Conservation (phyloP, 2,329 filamentous ascomycete species). For the Didymella keratinophila region DNA sequence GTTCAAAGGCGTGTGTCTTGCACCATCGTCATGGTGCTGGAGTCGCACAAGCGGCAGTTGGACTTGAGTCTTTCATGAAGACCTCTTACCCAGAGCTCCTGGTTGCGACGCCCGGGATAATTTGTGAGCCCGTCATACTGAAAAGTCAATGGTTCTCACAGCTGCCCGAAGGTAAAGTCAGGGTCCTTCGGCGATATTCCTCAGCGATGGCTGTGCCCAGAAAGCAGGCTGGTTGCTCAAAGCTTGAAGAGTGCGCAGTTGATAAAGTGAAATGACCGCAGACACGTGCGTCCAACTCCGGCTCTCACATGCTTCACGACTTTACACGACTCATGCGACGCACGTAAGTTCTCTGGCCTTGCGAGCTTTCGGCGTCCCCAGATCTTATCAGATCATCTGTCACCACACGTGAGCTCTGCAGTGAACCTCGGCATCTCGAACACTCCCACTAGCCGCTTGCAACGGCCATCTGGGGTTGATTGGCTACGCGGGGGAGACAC, state of each 20-base stretch:
- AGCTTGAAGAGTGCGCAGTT: no score
- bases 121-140: no score
- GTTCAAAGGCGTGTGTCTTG: conserved; percentile 18
- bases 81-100: no score
- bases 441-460: not conserved
- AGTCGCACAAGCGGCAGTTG: conserved; percentile 4
- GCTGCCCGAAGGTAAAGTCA: not conserved
- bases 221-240: no score
- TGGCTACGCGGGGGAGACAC: conserved; percentile 18
- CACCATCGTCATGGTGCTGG: conserved; percentile 12
- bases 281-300: not conserved
- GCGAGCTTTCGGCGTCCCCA: no score
- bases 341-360: not conserved
- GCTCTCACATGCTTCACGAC: conserved; percentile 13
- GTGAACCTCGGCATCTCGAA: conserved; percentile 14
- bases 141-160: not conserved
- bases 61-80: no score
- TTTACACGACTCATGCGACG: not conserved
- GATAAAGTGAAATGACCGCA: not conserved
- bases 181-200: not conserved
- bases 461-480: conserved; percentile 11
- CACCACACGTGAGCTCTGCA: conserved; percentile 9
- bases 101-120: no score
- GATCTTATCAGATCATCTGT: conserved; percentile 17
- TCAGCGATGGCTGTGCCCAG: no score